Percentiles rank a stretch among this genome's conserved stretches.
These are phyloP conservation scores for Lactifluus subvellereus DNA, from an alignment of 768 basidiomycete genomes.

Conservation along the genomic window DNA sequence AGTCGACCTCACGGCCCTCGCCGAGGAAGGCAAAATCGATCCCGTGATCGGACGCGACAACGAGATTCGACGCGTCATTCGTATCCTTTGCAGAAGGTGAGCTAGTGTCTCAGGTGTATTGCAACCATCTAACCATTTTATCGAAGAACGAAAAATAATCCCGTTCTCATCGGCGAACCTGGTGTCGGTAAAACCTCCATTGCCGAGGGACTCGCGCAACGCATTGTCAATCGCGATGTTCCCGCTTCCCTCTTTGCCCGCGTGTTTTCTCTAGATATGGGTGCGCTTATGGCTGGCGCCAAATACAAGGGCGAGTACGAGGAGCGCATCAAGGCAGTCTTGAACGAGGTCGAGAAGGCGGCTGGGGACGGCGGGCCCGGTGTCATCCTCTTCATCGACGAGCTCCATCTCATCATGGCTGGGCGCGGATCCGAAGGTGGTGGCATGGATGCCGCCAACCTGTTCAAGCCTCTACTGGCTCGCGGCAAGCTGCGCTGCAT, in stretches of 20 bases:
- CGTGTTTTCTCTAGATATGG: slow-evolving; percentile 88
- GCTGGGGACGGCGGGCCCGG: slow-evolving; percentile 60
- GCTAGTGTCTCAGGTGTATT: neutral
- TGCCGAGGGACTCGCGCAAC: slow-evolving; percentile 91
- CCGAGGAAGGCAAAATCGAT: slow-evolving; percentile 91
- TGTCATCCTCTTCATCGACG: slow-evolving; percentile 93
- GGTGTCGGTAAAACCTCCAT: slow-evolving; percentile 96
- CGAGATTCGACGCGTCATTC: slow-evolving; percentile 80
- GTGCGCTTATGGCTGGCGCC: slow-evolving; percentile 89
- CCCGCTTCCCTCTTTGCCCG: slow-evolving; percentile 67
- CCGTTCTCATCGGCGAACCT: slow-evolving; percentile 93
- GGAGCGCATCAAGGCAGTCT: slow-evolving; percentile 87
- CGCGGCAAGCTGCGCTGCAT: slow-evolving; percentile 75
- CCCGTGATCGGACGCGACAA: slow-evolving; percentile 92
- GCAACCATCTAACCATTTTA: neutral
- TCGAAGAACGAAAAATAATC: slow-evolving; percentile 89
- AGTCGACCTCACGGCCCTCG: slow-evolving; percentile 77
- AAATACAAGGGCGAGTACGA: slow-evolving; percentile 97
- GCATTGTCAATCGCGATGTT: slow-evolving; percentile 91
- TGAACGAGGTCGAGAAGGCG: slow-evolving; percentile 91
- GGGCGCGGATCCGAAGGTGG: slow-evolving; percentile 76
- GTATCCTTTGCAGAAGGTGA: slow-evolving; percentile 75
- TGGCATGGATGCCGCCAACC: slow-evolving; percentile 90
- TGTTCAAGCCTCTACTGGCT: slow-evolving; percentile 89
- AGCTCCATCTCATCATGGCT: slow-evolving; percentile 91